A percentile compares a stretch with the other conserved stretches of the same genome.
These are phyloP conservation scores for Strobilomyces echinocephalus DNA, from an alignment of 768 basidiomycete species.

Conservation along the genomic window DNA sequence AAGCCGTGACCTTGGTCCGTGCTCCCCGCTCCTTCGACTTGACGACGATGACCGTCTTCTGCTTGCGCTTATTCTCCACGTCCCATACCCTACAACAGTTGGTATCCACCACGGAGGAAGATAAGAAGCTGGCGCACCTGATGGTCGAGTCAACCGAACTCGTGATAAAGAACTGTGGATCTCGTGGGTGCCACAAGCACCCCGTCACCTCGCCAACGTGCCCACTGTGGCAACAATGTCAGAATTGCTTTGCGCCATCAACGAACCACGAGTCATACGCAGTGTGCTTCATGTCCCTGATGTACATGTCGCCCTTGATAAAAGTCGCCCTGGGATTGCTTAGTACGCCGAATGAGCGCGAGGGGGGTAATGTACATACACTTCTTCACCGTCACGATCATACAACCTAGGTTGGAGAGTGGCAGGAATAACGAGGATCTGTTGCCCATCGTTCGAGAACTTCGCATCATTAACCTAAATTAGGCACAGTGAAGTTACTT, in stretches of 20 bases:
- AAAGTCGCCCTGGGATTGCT: slow-evolving; percentile 65
- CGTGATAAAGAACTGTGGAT: slow-evolving; percentile 81
- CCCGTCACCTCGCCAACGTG: slow-evolving; percentile 89
- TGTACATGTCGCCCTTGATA: slow-evolving; percentile 95
- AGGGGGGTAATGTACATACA: slow-evolving; percentile 49
- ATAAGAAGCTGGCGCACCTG: slow-evolving; percentile 46
- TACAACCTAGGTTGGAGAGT: slow-evolving; percentile 85
- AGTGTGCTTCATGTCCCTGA: slow-evolving; percentile 99
- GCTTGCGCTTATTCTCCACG: slow-evolving; percentile 85
- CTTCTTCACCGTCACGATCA: slow-evolving; percentile 88
- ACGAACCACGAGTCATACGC: slow-evolving; percentile 50
- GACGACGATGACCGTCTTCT: slow-evolving; percentile 93
- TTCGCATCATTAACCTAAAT: slow-evolving; percentile 83
- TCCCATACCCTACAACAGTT: slow-evolving; percentile 79
- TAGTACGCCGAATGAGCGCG: slow-evolving; percentile 36
- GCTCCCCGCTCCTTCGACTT: slow-evolving; percentile 95
- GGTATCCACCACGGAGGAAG: neutral
- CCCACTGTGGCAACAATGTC: slow-evolving; percentile 50
- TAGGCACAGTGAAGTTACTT: neutral
- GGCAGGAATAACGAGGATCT: slow-evolving; percentile 84
- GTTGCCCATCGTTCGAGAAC: slow-evolving; percentile 82
- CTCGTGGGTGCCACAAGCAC: slow-evolving; percentile 92
- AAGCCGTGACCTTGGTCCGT: slow-evolving; percentile 84
- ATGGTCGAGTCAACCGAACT: slow-evolving; percentile 95
- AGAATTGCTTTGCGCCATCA: slow-evolving; percentile 6